These are phyloP conservation scores for Suillus subaureus DNA, from an alignment of 768 basidiomycete genomes.

Conservation along the genomic window DNA sequence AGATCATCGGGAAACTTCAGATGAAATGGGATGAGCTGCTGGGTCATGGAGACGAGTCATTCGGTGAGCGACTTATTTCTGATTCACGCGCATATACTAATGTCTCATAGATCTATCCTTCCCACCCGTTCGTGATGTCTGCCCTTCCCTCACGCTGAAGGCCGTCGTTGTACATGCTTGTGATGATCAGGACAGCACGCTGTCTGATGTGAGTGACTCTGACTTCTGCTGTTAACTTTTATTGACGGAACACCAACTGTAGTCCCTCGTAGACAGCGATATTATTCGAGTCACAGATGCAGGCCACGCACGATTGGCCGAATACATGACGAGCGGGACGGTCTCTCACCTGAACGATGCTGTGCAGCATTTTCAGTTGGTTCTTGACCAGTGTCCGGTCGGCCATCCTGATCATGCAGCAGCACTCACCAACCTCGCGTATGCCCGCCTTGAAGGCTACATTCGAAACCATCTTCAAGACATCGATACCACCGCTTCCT, in stretches of 20 bases:
- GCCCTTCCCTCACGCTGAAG: not conserved
- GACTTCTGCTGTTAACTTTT: not conserved
- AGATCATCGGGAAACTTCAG: not conserved
- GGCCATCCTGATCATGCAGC: not conserved
- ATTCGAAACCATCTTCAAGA: not conserved
- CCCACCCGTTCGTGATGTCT: not conserved
- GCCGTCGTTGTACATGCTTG: not conserved
- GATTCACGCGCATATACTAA: not conserved
- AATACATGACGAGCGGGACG: not conserved
- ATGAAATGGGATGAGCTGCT: not conserved
- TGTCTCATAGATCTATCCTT: not conserved
- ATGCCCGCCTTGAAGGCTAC: not conserved
- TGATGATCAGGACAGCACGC: not conserved
- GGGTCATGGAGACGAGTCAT: not conserved
- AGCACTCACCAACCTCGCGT: constrained; percentile 3
- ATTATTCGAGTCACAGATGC: not conserved
- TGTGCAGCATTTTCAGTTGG: not conserved
- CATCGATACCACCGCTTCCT: not conserved
- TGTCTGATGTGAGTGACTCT: not conserved
- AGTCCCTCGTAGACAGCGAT: not conserved
- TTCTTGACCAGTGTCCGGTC: not conserved
- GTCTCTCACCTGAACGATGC: not conserved
- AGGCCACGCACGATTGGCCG: not conserved
- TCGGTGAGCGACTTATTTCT: not conserved
- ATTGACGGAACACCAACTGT: not conserved